phyloP scores from a whole-genome alignment of 179 eudicot species.

The Nepenthes alata region DNA sequence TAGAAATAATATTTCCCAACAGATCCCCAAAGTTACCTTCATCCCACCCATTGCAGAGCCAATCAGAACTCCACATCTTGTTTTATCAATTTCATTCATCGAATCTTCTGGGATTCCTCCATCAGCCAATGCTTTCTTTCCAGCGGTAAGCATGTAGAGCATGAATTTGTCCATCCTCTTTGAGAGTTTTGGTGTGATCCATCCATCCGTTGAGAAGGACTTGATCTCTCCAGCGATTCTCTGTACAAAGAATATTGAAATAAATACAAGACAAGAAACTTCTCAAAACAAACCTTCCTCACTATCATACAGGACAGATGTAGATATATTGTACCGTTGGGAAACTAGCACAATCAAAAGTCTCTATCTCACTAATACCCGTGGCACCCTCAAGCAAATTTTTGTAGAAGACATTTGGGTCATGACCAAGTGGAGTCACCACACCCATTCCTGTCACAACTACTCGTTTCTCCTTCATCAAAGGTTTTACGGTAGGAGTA shows the following conservation, averaged over 20 bases:
- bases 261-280: background rate
- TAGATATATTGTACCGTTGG: constrained; percentile 50
- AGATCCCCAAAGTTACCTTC: constrained; percentile 38
- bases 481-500: constrained; percentile 29
- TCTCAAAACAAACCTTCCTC: background rate
- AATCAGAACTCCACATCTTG: constrained; percentile 79
- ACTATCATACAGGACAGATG: background rate
- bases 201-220: constrained; percentile 77
- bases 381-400: constrained; percentile 94
- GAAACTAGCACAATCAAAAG: constrained; percentile 70
- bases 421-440: constrained; percentile 69
- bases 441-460: constrained; percentile 98
- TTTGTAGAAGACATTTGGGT: constrained; percentile 63
- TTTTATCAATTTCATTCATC: constrained; percentile 64
- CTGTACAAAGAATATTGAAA: constrained; percentile 22
- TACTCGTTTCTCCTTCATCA: constrained; percentile 52
- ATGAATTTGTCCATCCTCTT: constrained; percentile 93
- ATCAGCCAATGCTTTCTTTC: constrained; percentile 89
- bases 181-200: constrained; percentile 87
- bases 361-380: constrained; percentile 78
- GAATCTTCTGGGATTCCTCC: constrained; percentile 65
- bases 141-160: constrained; percentile 95
- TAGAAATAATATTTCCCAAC: background rate
- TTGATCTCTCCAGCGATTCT: constrained; percentile 97
- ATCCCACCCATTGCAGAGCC: constrained; percentile 99